Conservation (phyloP, 768 basidiomycete genomes). For the Termitomyces sp. region DNA sequence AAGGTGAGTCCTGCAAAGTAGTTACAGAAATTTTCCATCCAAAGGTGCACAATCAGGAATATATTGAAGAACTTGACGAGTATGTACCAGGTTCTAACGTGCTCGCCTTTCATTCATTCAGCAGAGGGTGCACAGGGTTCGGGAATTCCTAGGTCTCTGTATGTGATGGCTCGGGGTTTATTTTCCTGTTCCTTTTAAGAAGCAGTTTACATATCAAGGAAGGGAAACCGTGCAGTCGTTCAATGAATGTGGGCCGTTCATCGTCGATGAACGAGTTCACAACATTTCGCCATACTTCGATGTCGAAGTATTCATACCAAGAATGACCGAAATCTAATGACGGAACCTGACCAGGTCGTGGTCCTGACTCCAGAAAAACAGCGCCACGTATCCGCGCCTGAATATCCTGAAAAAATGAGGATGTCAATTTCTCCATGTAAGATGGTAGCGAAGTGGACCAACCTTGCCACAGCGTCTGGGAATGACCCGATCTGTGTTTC, state of each 20-base stretch:
- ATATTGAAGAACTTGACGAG: neutral
- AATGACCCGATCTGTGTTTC: slow-evolving; percentile 30
- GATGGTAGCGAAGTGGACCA: neutral
- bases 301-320: slow-evolving; percentile 35
- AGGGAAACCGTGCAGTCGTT: neutral
- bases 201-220: neutral
- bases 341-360: slow-evolving; percentile 27
- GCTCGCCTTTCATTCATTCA: neutral
- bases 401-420: slow-evolving; percentile 20
- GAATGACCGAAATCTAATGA: slow-evolving; percentile 33
- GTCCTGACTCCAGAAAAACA: slow-evolving; percentile 23
- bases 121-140: neutral
- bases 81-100: neutral
- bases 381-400: slow-evolving; percentile 26
- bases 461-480: slow-evolving; percentile 29
- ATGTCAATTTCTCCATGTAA: neutral
- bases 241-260: neutral
- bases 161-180: neutral
- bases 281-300: slow-evolving; percentile 28
- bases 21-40: neutral
- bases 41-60: neutral
- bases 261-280: slow-evolving; percentile 25
- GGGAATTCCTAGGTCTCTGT: too few species aligned
- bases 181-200: neutral
- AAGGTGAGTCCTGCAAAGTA: too few species aligned